Percentiles rank a stretch among this genome's conserved stretches.
phyloP scores from a whole-genome alignment of 305 asterid genomes.

The Fraxinus dipetala region DNA sequence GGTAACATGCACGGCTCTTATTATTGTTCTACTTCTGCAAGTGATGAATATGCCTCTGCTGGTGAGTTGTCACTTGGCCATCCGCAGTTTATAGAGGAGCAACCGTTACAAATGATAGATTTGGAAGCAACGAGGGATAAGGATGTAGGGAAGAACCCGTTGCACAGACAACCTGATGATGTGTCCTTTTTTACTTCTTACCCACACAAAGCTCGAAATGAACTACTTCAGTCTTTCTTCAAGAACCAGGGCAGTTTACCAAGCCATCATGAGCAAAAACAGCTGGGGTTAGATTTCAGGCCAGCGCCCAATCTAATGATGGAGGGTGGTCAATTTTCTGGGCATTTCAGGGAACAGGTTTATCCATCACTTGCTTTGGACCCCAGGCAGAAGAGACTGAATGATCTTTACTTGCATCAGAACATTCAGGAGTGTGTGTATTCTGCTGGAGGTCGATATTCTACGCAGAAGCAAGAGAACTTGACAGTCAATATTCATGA shows the following conservation, averaged over 20 bases:
- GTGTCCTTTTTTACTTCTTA: slow-evolving; percentile 43
- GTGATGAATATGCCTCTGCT: slow-evolving; percentile 49
- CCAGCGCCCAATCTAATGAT: slow-evolving; percentile 43
- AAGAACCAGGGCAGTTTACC: slow-evolving; percentile 50
- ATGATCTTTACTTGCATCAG: slow-evolving; percentile 51
- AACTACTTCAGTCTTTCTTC: slow-evolving; percentile 55
- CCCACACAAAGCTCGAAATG: slow-evolving; percentile 51
- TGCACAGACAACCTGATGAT: slow-evolving; percentile 44
- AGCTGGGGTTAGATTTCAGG: slow-evolving; percentile 49
- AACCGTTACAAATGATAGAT: slow-evolving; percentile 41
- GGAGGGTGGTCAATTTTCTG: slow-evolving; percentile 54
- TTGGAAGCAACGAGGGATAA: slow-evolving; percentile 38
- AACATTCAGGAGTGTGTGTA: slow-evolving; percentile 48
- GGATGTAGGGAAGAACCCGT: slow-evolving; percentile 38
- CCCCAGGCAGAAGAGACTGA: slow-evolving; percentile 58
- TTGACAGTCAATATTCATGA: slow-evolving; percentile 45
- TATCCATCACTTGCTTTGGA: slow-evolving; percentile 49
- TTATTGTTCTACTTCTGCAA: slow-evolving; percentile 42
- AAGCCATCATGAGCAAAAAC: slow-evolving; percentile 57
- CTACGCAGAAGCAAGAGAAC: slow-evolving; percentile 46
- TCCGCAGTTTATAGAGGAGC: slow-evolving; percentile 54
- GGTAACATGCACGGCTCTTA: slow-evolving; percentile 51
- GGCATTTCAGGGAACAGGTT: slow-evolving; percentile 51
- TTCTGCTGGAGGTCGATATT: slow-evolving; percentile 47
- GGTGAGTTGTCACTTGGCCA: slow-evolving; percentile 57